These are phyloP conservation scores for Omphalotus guepiniiformis DNA, from an alignment of 768 basidiomycete genomes.

Conservation along the genomic window DNA sequence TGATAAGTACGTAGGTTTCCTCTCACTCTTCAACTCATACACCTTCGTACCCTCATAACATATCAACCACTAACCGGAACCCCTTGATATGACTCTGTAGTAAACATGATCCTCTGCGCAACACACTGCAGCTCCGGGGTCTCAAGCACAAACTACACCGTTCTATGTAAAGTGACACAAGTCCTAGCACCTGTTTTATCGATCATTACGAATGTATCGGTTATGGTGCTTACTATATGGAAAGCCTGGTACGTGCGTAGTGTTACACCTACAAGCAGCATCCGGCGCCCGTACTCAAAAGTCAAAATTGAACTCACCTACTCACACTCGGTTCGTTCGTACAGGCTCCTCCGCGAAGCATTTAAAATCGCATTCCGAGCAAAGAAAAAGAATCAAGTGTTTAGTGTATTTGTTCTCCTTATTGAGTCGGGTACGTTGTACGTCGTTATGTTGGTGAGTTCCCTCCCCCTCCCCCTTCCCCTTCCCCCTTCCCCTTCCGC, in stretches of 20 bases:
- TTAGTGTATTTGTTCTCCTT: constrained; percentile 2
- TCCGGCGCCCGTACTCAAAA: not conserved
- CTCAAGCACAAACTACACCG: constrained; percentile 1
- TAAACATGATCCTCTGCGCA: constrained; percentile 1
- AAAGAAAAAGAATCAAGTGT: not conserved
- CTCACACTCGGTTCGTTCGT: no score
- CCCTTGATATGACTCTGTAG: not conserved
- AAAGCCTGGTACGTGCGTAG: not conserved
- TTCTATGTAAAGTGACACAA: constrained; percentile 2
- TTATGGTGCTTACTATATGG: constrained; percentile 4
- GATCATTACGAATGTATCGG: constrained; percentile 1
- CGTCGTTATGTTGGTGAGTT: constrained; percentile 3
- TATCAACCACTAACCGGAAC: not conserved
- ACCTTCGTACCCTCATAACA: not conserved
- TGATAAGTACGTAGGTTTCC: constrained; percentile 4
- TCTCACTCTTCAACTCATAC: no score
- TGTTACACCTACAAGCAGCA: not conserved
- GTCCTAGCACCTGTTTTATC: not conserved
- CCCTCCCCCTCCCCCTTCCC: no score
- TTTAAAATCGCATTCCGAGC: not conserved
- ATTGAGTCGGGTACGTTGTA: constrained; percentile 4
- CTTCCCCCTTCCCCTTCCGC: no score
- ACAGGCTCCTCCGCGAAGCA: not conserved
- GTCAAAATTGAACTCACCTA: no score
- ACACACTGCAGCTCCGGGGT: not conserved